phyloP scores from a whole-genome alignment of 176 grass and related monocot genomes.

The Chloris gayana region DNA sequence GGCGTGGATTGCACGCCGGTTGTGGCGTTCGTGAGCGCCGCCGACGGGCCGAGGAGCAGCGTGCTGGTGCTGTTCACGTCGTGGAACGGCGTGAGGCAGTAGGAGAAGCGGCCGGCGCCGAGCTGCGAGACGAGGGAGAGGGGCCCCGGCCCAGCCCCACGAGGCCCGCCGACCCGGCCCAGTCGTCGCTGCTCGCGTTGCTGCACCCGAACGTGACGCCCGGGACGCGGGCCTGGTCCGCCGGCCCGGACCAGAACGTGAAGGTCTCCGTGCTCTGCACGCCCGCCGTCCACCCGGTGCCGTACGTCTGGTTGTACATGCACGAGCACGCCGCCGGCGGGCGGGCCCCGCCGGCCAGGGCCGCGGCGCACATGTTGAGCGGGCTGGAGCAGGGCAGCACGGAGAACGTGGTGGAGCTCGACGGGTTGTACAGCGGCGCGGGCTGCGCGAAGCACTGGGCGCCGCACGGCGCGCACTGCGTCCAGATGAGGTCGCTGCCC shows the following conservation, averaged over 20 bases:
- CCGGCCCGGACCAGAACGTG: too few relatives aligned
- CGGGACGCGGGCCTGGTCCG: neutral
- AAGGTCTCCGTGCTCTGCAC: slow-evolving; percentile 54
- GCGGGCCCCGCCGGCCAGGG: slow-evolving; percentile 5
- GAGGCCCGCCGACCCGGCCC: slow-evolving; percentile 37
- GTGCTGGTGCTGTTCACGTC: neutral
- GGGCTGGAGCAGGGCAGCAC: slow-evolving; percentile 49
- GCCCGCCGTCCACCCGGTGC: slow-evolving; percentile 43
- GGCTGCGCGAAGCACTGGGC: too few relatives aligned
- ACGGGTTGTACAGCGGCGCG: slow-evolving; percentile 43
- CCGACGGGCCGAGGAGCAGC: neutral
- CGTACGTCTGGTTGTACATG: slow-evolving; percentile 49
- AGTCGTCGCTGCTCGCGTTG: slow-evolving; percentile 25
- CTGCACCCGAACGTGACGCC: slow-evolving; percentile 50
- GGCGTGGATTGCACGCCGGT: neutral
- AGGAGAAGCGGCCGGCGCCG: slow-evolving; percentile 56
- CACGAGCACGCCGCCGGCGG: too few relatives aligned
- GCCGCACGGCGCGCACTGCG: slow-evolving; percentile 44
- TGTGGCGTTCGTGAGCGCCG: neutral
- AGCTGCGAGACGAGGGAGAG: slow-evolving; percentile 56
- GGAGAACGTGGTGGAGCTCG: slow-evolving; percentile 39
- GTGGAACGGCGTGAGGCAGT: slow-evolving; percentile 47
- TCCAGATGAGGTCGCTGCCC: slow-evolving; percentile 52
- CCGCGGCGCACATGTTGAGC: neutral
- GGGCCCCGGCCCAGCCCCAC: slow-evolving; percentile 50